Percentiles rank a stretch among this genome's conserved stretches.
These are phyloP conservation scores for Candida maltosa DNA, from an alignment of 805 yeast genomes.

Conservation along the genomic window DNA sequence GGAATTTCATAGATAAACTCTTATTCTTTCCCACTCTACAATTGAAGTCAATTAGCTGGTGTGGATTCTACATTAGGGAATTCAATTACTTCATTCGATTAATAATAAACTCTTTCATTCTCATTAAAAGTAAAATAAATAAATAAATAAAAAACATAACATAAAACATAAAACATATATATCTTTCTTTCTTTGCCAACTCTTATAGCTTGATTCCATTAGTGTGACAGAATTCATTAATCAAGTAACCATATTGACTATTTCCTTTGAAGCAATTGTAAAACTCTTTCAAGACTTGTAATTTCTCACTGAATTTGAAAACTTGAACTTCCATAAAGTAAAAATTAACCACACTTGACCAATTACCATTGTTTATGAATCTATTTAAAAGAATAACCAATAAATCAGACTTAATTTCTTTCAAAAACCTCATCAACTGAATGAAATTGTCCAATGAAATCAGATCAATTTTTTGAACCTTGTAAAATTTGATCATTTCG, in stretches of 20 bases:
- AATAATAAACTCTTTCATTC: no score
- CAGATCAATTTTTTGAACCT: slow-evolving; percentile 13
- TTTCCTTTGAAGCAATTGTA: slow-evolving; percentile 21
- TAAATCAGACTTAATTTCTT: slow-evolving; percentile 16
- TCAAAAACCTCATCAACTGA: slow-evolving; percentile 22
- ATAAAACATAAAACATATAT: no score
- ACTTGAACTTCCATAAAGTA: slow-evolving; percentile 28
- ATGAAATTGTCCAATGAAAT: slow-evolving; percentile 21
- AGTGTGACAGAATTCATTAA: slow-evolving; percentile 3
- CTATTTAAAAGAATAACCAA: slow-evolving; percentile 26
- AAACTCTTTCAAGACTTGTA: slow-evolving; percentile 18
- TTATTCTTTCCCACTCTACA: no score
- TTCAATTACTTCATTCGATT: no score
- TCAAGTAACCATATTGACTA: slow-evolving; percentile 8
- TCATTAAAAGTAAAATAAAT: no score
- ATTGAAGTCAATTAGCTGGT: no score
- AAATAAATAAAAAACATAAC: no score
- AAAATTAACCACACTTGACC: slow-evolving; percentile 22
- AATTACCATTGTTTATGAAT: slow-evolving; percentile 14
- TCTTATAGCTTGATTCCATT: no score
- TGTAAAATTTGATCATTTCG: slow-evolving; percentile 21
- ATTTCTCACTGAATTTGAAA: slow-evolving; percentile 15
- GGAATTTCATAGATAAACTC: no score
- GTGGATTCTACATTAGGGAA: no score
- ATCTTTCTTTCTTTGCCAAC: no score